Conservation (phyloP, 208 protist species). For the Leptomonas pyrrhocoris region DNA sequence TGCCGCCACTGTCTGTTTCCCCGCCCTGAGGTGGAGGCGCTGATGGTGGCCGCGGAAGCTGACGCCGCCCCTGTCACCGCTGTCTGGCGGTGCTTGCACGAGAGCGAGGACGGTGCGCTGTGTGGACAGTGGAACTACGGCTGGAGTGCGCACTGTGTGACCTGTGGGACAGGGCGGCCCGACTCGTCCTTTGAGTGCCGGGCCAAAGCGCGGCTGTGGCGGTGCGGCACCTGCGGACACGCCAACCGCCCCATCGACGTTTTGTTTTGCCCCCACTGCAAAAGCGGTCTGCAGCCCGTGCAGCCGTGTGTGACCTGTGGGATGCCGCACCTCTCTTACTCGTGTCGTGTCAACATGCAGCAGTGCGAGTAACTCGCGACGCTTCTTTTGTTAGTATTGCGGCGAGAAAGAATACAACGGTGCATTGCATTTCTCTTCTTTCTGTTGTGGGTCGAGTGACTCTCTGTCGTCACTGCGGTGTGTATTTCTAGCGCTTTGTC, state of each 20-base stretch:
- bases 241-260: slow-evolving; percentile 75
- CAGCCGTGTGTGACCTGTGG: slow-evolving; percentile 49
- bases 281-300: slow-evolving; percentile 46
- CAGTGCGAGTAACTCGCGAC: not conserved
- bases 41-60: slow-evolving; percentile 7
- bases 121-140: slow-evolving; percentile 86
- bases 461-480: too few relatives aligned
- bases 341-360: slow-evolving; percentile 37
- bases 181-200: slow-evolving; percentile 56
- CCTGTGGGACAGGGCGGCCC: slow-evolving; percentile 50
- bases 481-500: too few relatives aligned
- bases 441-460: too few relatives aligned
- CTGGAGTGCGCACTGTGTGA: slow-evolving; percentile 51
- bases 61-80: slow-evolving; percentile 21
- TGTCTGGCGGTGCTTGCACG: slow-evolving; percentile 77
- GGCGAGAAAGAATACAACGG: too few relatives aligned
- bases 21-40: slow-evolving; percentile 44
- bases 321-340: slow-evolving; percentile 41
- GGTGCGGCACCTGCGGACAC: slow-evolving; percentile 46
- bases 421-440: not conserved
- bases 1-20: slow-evolving; percentile 58
- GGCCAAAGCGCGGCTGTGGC: slow-evolving; percentile 56
- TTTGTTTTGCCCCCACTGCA: slow-evolving; percentile 57
- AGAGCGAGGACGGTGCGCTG: slow-evolving; percentile 25
- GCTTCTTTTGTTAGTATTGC: not conserved